Evolutionary conservation across 176 grass and related monocot species (phyloP), one percentile per base, ranked within the genome.

Genomic region (Phyllostachys edulis): DNA sequence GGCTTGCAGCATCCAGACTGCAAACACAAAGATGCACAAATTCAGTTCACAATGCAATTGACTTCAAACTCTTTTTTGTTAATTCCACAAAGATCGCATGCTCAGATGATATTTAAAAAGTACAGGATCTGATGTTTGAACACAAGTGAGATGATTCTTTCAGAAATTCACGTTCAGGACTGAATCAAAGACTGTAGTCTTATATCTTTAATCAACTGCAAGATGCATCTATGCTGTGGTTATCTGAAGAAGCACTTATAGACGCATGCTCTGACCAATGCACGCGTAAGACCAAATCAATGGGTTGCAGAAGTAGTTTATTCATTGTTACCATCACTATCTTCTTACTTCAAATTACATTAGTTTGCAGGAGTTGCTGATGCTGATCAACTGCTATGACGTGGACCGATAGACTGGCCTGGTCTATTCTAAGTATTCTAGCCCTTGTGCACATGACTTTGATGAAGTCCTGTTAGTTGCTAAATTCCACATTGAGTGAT

Each of bases 1-100:
- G 77, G 82, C 52, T 80, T 89, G 82, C 82, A 89, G 76, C 82
- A 89, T 63, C 87, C 87, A 15, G 87, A 89, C 82, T 89, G 77
- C 29, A 89, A 21, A 67, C 17, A 54, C 5, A 72, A 36, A 41
- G 23, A 20, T 79, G 45, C 17, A 42, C n/a, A 54, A 41, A 47
- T 27, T 74, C 63, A 49, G 20, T 36, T 50, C 26, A 57, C 24
- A 67, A 10, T 75, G 24, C 17, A 38, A 42, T 63, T 41, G 34
- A 51, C 2, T 7, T n/a, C n/a, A 79, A 61, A 64, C 34, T 13
- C 20, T 8, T 51, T 64, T 11, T 14, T 23, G 37, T 50, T 40
- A 26, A 11, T 45, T 78, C 65, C 65, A 40, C 34, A 68, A 67
- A 41, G 16, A 21, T 68, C 1, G 17, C 17, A 40, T 68, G 16